Evolutionary conservation across 768 basidiomycete genomes (phyloP).

Genomic region (Amanita polypyramis): DNA sequence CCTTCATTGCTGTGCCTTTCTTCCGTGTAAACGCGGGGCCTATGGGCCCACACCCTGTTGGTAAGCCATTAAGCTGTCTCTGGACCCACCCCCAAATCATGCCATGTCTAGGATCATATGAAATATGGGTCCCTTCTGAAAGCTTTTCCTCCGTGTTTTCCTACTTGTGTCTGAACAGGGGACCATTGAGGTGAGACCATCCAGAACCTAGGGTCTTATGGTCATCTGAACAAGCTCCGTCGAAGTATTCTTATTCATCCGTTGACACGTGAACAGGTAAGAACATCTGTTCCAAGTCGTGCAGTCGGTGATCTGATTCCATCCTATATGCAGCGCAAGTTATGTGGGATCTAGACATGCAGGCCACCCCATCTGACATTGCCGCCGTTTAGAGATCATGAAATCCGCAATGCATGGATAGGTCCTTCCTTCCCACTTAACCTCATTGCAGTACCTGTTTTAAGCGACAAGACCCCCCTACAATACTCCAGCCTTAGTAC

Average conservation of each 20-base stretch:
- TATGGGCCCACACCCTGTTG: conserved; percentile 68
- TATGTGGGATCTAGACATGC: conserved; percentile 13
- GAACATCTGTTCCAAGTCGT: conserved; percentile 12
- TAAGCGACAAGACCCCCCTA: conserved; percentile 42
- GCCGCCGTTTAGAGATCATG: conserved; percentile 46
- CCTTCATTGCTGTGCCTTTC: conserved; percentile 71
- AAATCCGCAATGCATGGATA: conserved; percentile 62
- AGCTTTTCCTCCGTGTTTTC: conserved; percentile 72
- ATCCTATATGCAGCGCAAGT: conserved; percentile 34
- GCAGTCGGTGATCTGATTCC: not conserved
- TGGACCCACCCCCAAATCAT: not conserved
- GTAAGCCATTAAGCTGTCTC: conserved; percentile 24
- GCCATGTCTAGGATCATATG: conserved; percentile 52
- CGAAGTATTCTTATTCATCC: conserved; percentile 68
- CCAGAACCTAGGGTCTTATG: not conserved
- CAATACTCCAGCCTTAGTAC: conserved; percentile 60
- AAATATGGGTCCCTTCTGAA: conserved; percentile 70
- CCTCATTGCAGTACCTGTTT: conserved; percentile 42
- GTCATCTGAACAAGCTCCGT: not conserved
- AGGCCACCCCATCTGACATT: not conserved
- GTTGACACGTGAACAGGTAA: conserved; percentile 57
- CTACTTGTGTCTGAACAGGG: conserved; percentile 60
- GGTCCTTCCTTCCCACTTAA: conserved; percentile 63
- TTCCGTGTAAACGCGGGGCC: conserved; percentile 61
- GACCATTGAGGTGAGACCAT: conserved; percentile 47